Evolutionary conservation across 352 stramenopile species (phyloP).

Genomic region (Globisporangium paroecandrum): DNA sequence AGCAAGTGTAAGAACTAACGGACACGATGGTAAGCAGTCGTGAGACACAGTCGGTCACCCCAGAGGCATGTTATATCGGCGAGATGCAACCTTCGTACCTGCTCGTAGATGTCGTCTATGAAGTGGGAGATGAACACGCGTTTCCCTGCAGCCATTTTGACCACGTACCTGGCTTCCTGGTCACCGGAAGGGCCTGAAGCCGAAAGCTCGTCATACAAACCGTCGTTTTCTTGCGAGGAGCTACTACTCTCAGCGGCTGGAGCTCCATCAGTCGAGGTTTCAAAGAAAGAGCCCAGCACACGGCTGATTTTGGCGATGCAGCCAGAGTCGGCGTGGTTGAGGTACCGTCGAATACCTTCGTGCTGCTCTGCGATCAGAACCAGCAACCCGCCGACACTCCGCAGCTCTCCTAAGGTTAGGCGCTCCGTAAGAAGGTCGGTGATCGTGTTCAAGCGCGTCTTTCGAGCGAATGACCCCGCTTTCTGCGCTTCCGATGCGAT

Average conservation of each 20-base stretch:
- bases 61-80: background rate
- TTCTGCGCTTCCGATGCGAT: constrained; percentile 6
- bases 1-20: constrained; percentile 15
- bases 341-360: constrained; percentile 15
- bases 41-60: background rate
- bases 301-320: constrained; percentile 15
- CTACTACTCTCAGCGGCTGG: background rate
- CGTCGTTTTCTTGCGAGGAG: background rate
- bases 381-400: constrained; percentile 9
- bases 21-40: background rate
- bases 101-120: constrained; percentile 31
- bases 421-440: constrained; percentile 10
- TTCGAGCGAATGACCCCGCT: constrained; percentile 6
- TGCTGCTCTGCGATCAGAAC: constrained; percentile 4
- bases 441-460: constrained; percentile 11
- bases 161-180: constrained; percentile 5
- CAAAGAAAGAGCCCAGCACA: constrained; percentile 15
- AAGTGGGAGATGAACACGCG: constrained; percentile 28
- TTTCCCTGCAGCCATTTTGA: constrained; percentile 20
- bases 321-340: constrained; percentile 6
- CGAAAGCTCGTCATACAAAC: constrained; percentile 4
- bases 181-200: background rate
- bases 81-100: constrained; percentile 14
- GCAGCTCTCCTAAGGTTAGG: constrained; percentile 14
- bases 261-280: constrained; percentile 8